Evolutionary conservation across 331 rosid genomes (phyloP).

Genomic region (Dryas integrifolia): DNA sequence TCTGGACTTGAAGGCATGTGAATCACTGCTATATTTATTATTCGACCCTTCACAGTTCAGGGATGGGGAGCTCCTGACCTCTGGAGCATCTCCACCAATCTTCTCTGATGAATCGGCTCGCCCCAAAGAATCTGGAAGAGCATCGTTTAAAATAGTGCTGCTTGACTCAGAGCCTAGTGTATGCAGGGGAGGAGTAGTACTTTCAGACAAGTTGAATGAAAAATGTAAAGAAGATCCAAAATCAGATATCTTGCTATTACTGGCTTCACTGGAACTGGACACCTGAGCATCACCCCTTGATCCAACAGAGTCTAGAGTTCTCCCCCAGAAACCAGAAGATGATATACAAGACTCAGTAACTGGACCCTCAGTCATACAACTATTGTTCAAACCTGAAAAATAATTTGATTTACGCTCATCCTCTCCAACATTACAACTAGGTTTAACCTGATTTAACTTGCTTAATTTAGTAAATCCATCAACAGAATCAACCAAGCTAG

Average conservation of each 20-base stretch:
- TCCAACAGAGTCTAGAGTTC: slow-evolving; percentile 38
- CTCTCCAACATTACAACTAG: slow-evolving; percentile 37
- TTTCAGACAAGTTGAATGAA: slow-evolving; percentile 35
- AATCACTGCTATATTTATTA: slow-evolving; percentile 16
- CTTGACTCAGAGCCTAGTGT: slow-evolving; percentile 29
- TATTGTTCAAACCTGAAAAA: slow-evolving; percentile 28
- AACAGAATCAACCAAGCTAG: slow-evolving; percentile 57
- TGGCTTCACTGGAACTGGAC: slow-evolving; percentile 32
- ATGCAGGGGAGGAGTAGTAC: slow-evolving; percentile 35
- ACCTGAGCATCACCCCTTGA: slow-evolving; percentile 25
- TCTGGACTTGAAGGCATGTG: slow-evolving; percentile 34
- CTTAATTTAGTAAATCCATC: slow-evolving; percentile 40
- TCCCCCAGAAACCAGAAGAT: slow-evolving; percentile 77
- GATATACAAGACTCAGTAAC: slow-evolving; percentile 31
- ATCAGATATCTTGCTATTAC: slow-evolving; percentile 32
- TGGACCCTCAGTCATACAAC: slow-evolving; percentile 30
- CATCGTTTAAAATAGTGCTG: slow-evolving; percentile 24
- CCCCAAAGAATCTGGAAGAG: slow-evolving; percentile 28
- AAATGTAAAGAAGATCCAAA: slow-evolving; percentile 38
- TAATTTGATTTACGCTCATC: slow-evolving; percentile 26
- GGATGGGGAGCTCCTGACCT: slow-evolving; percentile 31
- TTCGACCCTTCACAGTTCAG: slow-evolving; percentile 32
- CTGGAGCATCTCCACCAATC: slow-evolving; percentile 24
- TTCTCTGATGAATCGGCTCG: slow-evolving; percentile 37
- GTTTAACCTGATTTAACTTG: slow-evolving; percentile 38